A percentile compares a stretch with the other conserved stretches of the same genome.
These are phyloP conservation scores for Geotrichum bryndzae DNA, from an alignment of 1,139 yeast species.

Conservation along the genomic window DNA sequence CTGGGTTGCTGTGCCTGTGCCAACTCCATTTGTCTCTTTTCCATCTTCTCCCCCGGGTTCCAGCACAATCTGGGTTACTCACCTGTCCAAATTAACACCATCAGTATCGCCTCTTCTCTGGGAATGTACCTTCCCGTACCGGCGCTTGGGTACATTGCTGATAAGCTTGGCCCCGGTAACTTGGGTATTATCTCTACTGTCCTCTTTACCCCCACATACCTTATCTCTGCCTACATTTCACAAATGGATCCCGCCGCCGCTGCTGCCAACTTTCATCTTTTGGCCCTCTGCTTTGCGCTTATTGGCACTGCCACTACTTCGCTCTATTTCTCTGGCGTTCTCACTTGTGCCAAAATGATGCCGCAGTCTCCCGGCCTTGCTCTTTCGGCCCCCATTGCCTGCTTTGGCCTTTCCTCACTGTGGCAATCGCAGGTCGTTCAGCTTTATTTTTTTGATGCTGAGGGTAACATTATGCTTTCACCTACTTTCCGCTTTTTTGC, in stretches of 20 bases:
- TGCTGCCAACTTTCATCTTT: constrained; percentile 3
- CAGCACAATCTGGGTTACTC: constrained; percentile 52
- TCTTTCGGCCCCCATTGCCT: constrained; percentile 80
- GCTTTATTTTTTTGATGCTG: constrained; percentile 35
- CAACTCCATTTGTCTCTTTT: constrained; percentile 76
- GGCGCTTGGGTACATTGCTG: constrained; percentile 73
- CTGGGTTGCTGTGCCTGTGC: constrained; percentile 52
- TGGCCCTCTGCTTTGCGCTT: constrained; percentile 40
- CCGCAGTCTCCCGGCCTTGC: constrained; percentile 73
- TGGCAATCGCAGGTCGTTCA: constrained; percentile 39
- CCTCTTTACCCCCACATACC: constrained; percentile 68
- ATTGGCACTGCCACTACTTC: constrained; percentile 81
- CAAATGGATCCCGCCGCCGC: constrained; percentile 10
- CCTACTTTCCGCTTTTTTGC: constrained; percentile 55
- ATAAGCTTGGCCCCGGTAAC: constrained; percentile 74
- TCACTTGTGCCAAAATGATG: constrained; percentile 78
- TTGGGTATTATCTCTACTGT: constrained; percentile 58
- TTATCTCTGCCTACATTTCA: constrained; percentile 40
- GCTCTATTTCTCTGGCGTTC: constrained; percentile 65
- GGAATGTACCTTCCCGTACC: constrained; percentile 88
- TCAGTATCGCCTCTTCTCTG: constrained; percentile 67
- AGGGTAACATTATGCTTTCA: constrained; percentile 4
- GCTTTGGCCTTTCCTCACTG: constrained; percentile 75
- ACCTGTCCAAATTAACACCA: constrained; percentile 66
- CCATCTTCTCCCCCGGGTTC: constrained; percentile 72